Evolutionary conservation across 345 rosid genomes (phyloP), one percentile per base, ranked within the genome.

Genomic region (Gynandropsis gynandra): DNA sequence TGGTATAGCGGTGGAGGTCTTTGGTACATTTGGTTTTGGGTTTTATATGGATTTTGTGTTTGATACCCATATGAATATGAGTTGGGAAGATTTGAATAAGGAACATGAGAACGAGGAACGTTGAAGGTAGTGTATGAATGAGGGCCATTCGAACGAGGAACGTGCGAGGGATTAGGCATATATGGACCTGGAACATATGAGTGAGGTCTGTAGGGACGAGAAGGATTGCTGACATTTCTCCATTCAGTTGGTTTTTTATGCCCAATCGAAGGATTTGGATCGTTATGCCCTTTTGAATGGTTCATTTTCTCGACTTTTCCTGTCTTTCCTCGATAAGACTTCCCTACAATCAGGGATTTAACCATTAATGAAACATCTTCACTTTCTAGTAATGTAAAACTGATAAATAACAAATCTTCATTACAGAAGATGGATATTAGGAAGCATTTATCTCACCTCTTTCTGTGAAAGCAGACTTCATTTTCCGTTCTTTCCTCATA

Each of bases 401-500:
- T 27, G 20, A 17, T 52, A 17, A n/a, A 52, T n/a, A 35, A 56
- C 7, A 12, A 37, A 27, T 10, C 24, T 17, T n/a, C 11, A 24
- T 9, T 29, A 1, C 33, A 19, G 21, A 42, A 9, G 8, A 12
- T 31, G 37, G 16, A 17, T 31, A 9, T 17, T n/a, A 42, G 42
- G 9, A 40, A 39, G 19, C 41, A 21, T 15, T 35, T 40, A 34
- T 49, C 64, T 71, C 69, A 54, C 71, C 56, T 57, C 47, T 72
- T 15, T 56, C 50, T 59, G 75, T 51, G 50, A 53, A 61, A 42
- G 62, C 66, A 47, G 12, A 52, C 53, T 50, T 35, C 1, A 34
- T 54, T 56, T 55, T 61, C 66, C 69, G 66, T 16, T 59, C 61
- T 70, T 60, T 69, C 56, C 62, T 65, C 64, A 39, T 53, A 57